Evolutionary conservation across 352 stramenopile genomes (phyloP), one percentile per base, ranked within the genome.

Genomic region (Globisporangium irregulare): DNA sequence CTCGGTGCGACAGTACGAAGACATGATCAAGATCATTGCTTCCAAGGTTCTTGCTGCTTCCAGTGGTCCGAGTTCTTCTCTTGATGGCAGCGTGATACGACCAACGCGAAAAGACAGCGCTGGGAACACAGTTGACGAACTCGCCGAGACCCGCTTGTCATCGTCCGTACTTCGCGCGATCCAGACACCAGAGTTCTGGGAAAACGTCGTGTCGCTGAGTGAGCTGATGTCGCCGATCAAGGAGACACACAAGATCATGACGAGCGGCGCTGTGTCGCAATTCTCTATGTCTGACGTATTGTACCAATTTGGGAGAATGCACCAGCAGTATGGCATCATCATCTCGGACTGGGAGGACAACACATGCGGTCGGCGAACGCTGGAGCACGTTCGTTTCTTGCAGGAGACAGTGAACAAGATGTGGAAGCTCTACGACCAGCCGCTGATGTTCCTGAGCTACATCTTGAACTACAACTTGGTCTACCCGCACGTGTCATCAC

Each of bases 11-110:
- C 85, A 93, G 59, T 92, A 88, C 66, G 83, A 92, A 72, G 85
- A 93, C 48, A 88, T 91, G 83, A 90, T 93, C 70, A 93, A 93
- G 70, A 90, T 91, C 51, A 89, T 93, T 41, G 78, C 83, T 4
- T 80, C 77, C 0, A 89, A 89, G 67, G 78, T 86, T 46, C 59
- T 81, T 27, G 67, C 73, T 29, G 78, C 75, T 0, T 74, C 69
- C 2, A 62, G 53, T 27, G 54, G 36, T 8, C 12, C 56, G 0
- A 36, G 3, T 50, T 9, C 10, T 38, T 48, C 63, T 62, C 4
- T 7, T 50, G 32, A 34, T 7, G 8, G 59, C 22, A 63, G 50
- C 8, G 51, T 15, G 59, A 29, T 24, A 27, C 76, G 71, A 32
- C 51, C 58, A 25, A 32, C 54, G 53, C 60, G 82, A 8, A 84